A percentile compares a stretch with the other conserved stretches of the same genome.
These are phyloP conservation scores for Stephanodiscus minutulus DNA, from an alignment of 108 stramenopile species.

Conservation along the genomic window DNA sequence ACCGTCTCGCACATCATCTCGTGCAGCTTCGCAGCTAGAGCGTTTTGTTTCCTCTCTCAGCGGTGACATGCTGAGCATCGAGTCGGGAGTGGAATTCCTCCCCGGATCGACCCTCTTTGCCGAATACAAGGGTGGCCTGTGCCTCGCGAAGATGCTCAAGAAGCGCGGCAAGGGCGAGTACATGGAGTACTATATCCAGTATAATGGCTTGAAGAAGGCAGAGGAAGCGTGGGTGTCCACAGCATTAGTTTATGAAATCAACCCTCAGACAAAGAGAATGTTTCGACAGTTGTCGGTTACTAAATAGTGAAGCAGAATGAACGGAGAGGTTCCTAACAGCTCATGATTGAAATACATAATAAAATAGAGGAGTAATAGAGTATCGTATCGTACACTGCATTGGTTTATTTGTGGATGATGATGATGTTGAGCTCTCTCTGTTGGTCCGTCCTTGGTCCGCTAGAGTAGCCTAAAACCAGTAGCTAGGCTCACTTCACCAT, in stretches of 20 bases:
- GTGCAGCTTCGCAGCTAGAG: background rate
- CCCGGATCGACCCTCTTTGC: constrained; percentile 58
- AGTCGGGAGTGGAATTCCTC: constrained; percentile 49
- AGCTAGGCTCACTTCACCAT: no score
- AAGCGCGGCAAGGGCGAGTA: constrained; percentile 52
- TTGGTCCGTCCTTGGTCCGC: no score
- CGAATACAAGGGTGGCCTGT: constrained; percentile 39
- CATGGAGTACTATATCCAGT: constrained; percentile 54
- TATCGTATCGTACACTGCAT: no score
- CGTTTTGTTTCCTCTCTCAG: constrained; percentile 3
- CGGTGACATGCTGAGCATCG: constrained; percentile 45
- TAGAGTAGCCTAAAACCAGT: no score
- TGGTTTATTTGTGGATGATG: no score
- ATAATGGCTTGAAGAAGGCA: constrained; percentile 40
- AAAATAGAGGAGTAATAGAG: no score
- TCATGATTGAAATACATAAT: no score
- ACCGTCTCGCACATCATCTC: background rate
- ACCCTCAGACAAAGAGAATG: constrained; percentile 55
- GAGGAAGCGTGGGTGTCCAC: constrained; percentile 47
- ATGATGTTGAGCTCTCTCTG: no score
- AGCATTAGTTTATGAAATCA: constrained; percentile 51
- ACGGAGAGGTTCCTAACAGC: background rate
- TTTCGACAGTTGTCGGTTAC: constrained; percentile 29
- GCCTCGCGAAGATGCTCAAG: constrained; percentile 52
- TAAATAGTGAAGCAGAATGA: constrained; percentile 23